Conservation (phyloP, 2,329 filamentous ascomycete species). For the Chalara sp. region DNA sequence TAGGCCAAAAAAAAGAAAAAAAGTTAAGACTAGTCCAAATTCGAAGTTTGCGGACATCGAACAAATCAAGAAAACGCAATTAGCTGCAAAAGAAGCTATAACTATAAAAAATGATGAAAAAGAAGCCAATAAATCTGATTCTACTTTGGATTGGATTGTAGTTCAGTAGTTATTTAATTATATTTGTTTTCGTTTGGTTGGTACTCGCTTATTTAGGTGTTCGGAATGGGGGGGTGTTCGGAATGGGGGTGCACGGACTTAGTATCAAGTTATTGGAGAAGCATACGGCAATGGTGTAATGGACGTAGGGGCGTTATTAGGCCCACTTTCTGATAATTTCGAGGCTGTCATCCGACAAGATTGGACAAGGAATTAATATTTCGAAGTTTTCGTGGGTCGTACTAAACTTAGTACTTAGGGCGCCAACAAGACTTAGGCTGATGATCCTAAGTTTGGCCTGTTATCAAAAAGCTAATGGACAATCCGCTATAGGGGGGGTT, state of each 20-base stretch:
- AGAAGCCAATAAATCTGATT: background rate
- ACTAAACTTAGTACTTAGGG: no score
- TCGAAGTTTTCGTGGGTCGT: no score
- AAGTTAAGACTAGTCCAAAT: slow-evolving; percentile 1
- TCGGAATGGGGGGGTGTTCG: background rate
- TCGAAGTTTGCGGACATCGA: background rate
- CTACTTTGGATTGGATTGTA: background rate
- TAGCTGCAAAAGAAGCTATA: background rate
- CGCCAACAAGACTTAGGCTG: no score
- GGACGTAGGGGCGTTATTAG: no score
- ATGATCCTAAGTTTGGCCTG: no score
- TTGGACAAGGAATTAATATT: no score
- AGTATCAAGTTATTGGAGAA: no score
- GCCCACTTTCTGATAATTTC: no score
- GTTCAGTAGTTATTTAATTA: background rate
- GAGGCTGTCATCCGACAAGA: no score
- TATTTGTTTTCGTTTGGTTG: background rate
- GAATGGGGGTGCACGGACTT: background rate
- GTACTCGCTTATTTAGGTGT: background rate
- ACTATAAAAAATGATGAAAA: background rate
- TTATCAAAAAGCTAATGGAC: no score
- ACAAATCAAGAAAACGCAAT: background rate
- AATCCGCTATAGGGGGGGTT: no score
- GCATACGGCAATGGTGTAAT: no score
- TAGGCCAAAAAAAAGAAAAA: background rate